phyloP scores from a whole-genome alignment of 1,139 yeast species.

The Scheffersomyces cryptocercus region DNA sequence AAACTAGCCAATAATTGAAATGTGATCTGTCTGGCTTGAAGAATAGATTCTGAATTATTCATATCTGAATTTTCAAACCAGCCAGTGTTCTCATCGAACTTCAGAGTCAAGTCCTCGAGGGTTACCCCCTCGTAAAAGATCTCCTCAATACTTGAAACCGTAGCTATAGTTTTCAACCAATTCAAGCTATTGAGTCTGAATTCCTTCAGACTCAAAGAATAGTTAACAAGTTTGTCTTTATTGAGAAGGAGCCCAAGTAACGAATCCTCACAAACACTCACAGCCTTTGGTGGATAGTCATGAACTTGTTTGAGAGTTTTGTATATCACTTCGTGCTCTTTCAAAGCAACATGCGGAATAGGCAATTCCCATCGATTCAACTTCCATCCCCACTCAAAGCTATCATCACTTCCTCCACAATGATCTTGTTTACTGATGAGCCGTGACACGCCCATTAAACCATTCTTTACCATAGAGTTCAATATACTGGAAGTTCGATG shows the following conservation, averaged over 20 bases:
- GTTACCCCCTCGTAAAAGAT: constrained; percentile 8
- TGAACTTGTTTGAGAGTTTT: constrained; percentile 43
- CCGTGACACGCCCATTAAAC: constrained; percentile 52
- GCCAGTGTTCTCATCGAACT: constrained; percentile 14
- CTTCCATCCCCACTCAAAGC: constrained; percentile 66
- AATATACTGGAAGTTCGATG: constrained; percentile 21
- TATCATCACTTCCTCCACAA: constrained; percentile 6
- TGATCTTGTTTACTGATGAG: constrained; percentile 22
- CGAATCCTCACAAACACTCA: constrained; percentile 16
- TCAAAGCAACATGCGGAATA: constrained; percentile 23
- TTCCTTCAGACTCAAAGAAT: constrained; percentile 16
- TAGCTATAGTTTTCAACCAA: constrained; percentile 42
- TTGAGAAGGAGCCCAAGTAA: constrained; percentile 18
- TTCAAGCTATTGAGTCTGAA: constrained; percentile 9
- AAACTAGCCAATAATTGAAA: constrained; percentile 26
- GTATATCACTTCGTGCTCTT: constrained; percentile 48
- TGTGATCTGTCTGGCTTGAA: constrained; percentile 39
- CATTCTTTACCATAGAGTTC: constrained; percentile 43
- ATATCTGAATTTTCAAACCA: constrained; percentile 44
- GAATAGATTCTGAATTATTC: constrained; percentile 38
- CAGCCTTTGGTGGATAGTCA: constrained; percentile 25
- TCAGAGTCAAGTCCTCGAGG: constrained; percentile 5
- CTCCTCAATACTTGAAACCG: constrained; percentile 27
- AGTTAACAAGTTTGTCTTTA: constrained; percentile 10
- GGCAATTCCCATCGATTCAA: constrained; percentile 72